phyloP scores from a whole-genome alignment of 495 filamentous ascomycete genomes.

The Penicillium paxilli region DNA sequence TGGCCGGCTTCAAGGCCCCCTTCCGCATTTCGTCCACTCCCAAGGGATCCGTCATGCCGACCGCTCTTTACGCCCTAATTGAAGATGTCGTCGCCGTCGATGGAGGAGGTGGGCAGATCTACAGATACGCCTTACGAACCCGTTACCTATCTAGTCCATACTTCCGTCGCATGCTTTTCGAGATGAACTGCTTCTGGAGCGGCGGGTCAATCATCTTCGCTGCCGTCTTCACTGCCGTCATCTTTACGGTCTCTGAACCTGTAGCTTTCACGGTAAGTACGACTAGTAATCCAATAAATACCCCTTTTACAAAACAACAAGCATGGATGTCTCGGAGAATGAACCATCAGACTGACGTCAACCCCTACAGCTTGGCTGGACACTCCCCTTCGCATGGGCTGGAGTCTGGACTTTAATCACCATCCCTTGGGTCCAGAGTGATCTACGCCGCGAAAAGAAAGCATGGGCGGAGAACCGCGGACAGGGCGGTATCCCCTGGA shows the following conservation, averaged over 20 bases:
- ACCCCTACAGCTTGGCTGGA: slow-evolving; percentile 56
- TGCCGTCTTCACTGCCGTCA: slow-evolving; percentile 58
- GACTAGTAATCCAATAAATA: no score
- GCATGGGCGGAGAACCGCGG: slow-evolving; percentile 52
- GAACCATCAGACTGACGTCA: slow-evolving; percentile 13
- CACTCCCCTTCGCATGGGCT: slow-evolving; percentile 68
- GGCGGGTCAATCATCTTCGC: slow-evolving; percentile 55
- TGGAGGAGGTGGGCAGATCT: slow-evolving; percentile 68
- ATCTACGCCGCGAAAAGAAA: slow-evolving; percentile 61
- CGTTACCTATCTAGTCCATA: slow-evolving; percentile 69
- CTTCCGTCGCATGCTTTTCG: slow-evolving; percentile 71
- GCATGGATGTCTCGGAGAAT: not conserved
- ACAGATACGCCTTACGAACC: slow-evolving; percentile 60
- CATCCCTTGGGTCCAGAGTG: slow-evolving; percentile 64
- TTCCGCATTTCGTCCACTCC: slow-evolving; percentile 72
- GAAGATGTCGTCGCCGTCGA: slow-evolving; percentile 83
- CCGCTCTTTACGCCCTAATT: slow-evolving; percentile 71
- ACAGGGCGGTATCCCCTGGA: slow-evolving; percentile 40
- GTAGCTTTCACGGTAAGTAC: slow-evolving; percentile 70
- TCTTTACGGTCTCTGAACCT: slow-evolving; percentile 60
- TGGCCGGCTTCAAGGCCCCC: slow-evolving; percentile 52
- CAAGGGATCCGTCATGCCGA: slow-evolving; percentile 66
- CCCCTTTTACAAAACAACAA: no score
- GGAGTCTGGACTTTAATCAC: slow-evolving; percentile 67
- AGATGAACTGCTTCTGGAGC: slow-evolving; percentile 79